Conservation (phyloP, 768 basidiomycete species). For the Gymnopilus dilepis region DNA sequence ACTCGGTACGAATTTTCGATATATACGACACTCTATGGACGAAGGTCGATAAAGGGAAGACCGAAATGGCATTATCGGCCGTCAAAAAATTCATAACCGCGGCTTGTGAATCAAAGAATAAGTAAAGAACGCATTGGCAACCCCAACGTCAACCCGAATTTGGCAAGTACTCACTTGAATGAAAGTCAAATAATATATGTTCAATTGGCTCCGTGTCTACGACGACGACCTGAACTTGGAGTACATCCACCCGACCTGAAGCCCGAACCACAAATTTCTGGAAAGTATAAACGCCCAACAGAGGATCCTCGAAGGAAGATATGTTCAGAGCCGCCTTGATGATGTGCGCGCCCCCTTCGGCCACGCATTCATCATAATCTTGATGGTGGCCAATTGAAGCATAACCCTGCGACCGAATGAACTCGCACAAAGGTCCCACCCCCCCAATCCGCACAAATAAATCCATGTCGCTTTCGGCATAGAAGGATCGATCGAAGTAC, state of each 20-base stretch:
- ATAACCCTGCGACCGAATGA: background rate
- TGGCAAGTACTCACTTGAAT: background rate
- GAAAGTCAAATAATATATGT: background rate
- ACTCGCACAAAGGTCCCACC: background rate
- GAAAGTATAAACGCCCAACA: background rate
- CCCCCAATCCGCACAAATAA: background rate
- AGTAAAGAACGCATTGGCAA: too few species aligned
- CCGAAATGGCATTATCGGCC: background rate
- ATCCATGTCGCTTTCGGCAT: too few species aligned
- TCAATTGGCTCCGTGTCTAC: background rate
- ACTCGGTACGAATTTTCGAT: background rate
- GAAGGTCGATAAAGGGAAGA: background rate
- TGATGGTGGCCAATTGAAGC: too few species aligned
- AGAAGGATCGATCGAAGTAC: too few species aligned
- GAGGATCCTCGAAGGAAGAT: background rate
- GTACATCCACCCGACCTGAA: background rate
- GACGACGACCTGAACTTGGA: background rate
- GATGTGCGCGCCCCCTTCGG: too few species aligned
- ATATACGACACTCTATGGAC: background rate
- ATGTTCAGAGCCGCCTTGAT: background rate
- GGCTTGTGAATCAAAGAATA: background rate
- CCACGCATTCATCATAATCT: too few species aligned
- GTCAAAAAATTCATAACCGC: background rate
- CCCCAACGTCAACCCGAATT: background rate
- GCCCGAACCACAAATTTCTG: background rate